Percentiles rank a stretch among this genome's conserved stretches.
Evolutionary conservation across 1,139 yeast species (phyloP).

Genomic region (Geotrichum klebahnii): DNA sequence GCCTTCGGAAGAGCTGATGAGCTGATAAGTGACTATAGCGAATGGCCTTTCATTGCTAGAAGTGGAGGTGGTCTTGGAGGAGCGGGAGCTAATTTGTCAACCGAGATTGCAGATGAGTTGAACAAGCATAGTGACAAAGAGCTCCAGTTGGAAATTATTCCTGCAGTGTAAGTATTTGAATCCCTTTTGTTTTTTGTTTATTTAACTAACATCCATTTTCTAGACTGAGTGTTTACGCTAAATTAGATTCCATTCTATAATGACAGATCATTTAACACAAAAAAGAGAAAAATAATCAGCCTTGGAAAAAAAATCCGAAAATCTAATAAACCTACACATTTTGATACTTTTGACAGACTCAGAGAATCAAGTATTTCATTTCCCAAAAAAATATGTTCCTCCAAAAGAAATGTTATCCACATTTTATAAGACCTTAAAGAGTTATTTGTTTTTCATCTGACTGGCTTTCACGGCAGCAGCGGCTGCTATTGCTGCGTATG

Average conservation of each 20-base stretch:
- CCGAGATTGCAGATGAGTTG: slow-evolving; percentile 64
- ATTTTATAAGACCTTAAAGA: too few species aligned
- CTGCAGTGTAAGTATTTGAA: slow-evolving; percentile 60
- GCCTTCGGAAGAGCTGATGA: slow-evolving; percentile 94
- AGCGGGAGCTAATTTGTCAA: slow-evolving; percentile 69
- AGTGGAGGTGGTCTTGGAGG: slow-evolving; percentile 56
- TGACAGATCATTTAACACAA: neutral
- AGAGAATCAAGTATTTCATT: too few species aligned
- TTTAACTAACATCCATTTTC: slow-evolving; percentile 36
- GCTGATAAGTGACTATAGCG: slow-evolving; percentile 72
- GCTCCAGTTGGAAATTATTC: slow-evolving; percentile 78
- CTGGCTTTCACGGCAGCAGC: neutral
- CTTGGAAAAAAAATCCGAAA: neutral
- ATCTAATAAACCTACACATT: too few species aligned
- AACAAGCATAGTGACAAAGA: slow-evolving; percentile 55
- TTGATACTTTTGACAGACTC: too few species aligned
- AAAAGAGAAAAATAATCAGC: neutral
- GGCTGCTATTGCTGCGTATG: slow-evolving; percentile 3
- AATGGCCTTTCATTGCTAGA: slow-evolving; percentile 71
- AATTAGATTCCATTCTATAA: slow-evolving; percentile 38
- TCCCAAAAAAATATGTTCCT: too few species aligned
- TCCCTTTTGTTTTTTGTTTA: slow-evolving; percentile 2
- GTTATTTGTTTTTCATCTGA: neutral
- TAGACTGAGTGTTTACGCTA: slow-evolving; percentile 36
- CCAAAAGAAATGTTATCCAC: too few species aligned